Percentiles rank a stretch among this genome's conserved stretches.
Conservation (phyloP, 768 basidiomycete genomes). For the Boletus tomentosulus region DNA sequence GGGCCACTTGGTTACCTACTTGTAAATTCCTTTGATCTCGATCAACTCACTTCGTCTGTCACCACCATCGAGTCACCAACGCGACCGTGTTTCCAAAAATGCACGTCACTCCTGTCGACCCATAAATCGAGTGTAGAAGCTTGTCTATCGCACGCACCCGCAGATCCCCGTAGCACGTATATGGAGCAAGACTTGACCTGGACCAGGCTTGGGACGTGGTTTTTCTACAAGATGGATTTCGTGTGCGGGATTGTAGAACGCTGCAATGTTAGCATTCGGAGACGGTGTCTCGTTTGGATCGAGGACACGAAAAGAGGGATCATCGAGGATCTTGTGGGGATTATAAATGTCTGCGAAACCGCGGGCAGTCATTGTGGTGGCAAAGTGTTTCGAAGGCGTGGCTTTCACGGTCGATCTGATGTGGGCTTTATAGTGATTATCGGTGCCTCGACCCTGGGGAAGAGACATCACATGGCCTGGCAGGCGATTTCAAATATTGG, state of each 20-base stretch:
- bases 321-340: slow-evolving; percentile 52
- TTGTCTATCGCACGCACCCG: slow-evolving; percentile 40
- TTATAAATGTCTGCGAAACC: slow-evolving; percentile 43
- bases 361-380: slow-evolving; percentile 18
- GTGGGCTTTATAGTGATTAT: background rate
- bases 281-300: slow-evolving; percentile 47
- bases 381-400: background rate
- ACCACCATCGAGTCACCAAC: slow-evolving; percentile 70
- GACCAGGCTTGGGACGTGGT: slow-evolving; percentile 54
- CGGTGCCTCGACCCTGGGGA: background rate
- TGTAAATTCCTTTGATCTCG: background rate
- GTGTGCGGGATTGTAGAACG: slow-evolving; percentile 59
- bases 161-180: slow-evolving; percentile 69
- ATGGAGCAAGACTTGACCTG: slow-evolving; percentile 62
- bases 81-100: slow-evolving; percentile 69
- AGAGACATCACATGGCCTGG: background rate
- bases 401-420: background rate
- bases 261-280: slow-evolving; percentile 50
- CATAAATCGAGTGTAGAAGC: background rate
- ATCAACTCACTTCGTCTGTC: slow-evolving; percentile 51
- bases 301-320: slow-evolving; percentile 53
- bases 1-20: background rate
- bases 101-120: slow-evolving; percentile 57
- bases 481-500: too few relatives aligned
- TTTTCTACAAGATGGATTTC: slow-evolving; percentile 68